Percentiles rank a stretch among this genome's conserved stretches.
Evolutionary conservation across 495 filamentous ascomycete genomes (phyloP).

Genomic region (Penicillium alfredii): DNA sequence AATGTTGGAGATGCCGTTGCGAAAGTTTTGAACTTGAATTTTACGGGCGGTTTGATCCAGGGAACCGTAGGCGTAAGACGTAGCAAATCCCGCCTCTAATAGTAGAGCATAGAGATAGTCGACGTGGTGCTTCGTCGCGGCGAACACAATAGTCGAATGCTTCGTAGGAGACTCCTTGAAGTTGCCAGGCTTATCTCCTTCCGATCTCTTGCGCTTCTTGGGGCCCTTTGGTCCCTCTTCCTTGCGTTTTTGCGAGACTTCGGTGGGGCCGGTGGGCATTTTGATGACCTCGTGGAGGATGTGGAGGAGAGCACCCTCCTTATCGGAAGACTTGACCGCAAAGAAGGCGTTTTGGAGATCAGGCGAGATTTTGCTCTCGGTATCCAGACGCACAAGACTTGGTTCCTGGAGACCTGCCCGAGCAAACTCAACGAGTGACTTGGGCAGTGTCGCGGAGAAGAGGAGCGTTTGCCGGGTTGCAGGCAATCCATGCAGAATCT

Average conservation of each 20-base stretch:
- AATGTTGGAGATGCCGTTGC: constrained; percentile 77
- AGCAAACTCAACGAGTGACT: constrained; percentile 91
- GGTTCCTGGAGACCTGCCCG: constrained; percentile 89
- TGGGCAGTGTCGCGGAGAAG: constrained; percentile 91
- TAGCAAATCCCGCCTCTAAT: constrained; percentile 67
- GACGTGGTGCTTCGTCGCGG: constrained; percentile 96
- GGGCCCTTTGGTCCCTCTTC: constrained; percentile 37
- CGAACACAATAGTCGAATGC: constrained; percentile 90
- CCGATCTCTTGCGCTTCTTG: constrained; percentile 62
- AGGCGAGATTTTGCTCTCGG: constrained; percentile 91
- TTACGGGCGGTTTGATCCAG: constrained; percentile 90
- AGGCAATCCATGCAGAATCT: constrained; percentile 87
- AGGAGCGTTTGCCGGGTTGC: constrained; percentile 79
- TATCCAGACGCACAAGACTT: constrained; percentile 77
- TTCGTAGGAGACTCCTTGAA: constrained; percentile 39
- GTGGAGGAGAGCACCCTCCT: constrained; percentile 85
- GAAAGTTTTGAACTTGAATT: constrained; percentile 82
- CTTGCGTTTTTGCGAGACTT: constrained; percentile 36
- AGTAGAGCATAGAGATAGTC: constrained; percentile 81
- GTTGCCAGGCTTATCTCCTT: constrained; percentile 29
- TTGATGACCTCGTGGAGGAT: constrained; percentile 88
- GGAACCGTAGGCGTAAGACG: constrained; percentile 88
- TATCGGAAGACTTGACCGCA: constrained; percentile 82
- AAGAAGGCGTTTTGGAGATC: constrained; percentile 93
- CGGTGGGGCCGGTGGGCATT: constrained; percentile 73